phyloP scores from a whole-genome alignment of 306 rosid genomes.

The Senna siamea region DNA sequence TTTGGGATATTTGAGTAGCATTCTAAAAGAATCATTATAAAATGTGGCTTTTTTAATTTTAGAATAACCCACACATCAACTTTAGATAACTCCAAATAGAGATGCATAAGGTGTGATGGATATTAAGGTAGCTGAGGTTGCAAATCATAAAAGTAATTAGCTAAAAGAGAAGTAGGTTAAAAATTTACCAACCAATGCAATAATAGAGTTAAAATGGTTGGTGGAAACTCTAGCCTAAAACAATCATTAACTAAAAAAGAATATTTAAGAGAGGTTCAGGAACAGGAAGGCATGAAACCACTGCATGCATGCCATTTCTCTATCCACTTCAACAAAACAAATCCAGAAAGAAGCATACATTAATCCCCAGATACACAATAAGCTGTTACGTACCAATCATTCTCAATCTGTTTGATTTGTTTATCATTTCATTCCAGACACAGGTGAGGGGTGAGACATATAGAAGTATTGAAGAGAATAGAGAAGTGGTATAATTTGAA shows the following conservation, averaged over 20 bases:
- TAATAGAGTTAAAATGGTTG: constrained; percentile 35
- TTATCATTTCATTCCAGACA: too few relatives aligned
- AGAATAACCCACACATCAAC: too few relatives aligned
- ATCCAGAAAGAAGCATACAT: background rate
- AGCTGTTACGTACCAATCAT: too few relatives aligned
- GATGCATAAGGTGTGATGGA: constrained; percentile 21
- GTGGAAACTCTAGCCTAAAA: constrained; percentile 38
- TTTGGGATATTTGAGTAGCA: too few relatives aligned
- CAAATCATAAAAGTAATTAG: constrained; percentile 8
- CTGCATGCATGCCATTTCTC: constrained; percentile 14
- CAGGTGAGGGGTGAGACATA: too few relatives aligned
- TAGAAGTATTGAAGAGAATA: too few relatives aligned
- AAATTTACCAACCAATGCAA: constrained; percentile 3
- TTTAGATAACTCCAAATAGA: constrained; percentile 38
- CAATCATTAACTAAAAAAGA: constrained; percentile 42
- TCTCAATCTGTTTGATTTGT: too few relatives aligned
- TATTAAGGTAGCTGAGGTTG: background rate
- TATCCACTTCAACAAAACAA: constrained; percentile 1
- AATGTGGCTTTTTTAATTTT: too few relatives aligned
- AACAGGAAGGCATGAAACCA: constrained; percentile 26
- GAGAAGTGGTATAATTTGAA: too few relatives aligned
- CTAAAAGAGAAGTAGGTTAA: constrained; percentile 32
- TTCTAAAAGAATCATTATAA: background rate
- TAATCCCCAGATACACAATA: too few relatives aligned
- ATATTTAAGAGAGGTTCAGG: background rate